Evolutionary conservation across 2,329 filamentous ascomycete genomes (phyloP).

Genomic region (Aureobasidium leucospermi): DNA sequence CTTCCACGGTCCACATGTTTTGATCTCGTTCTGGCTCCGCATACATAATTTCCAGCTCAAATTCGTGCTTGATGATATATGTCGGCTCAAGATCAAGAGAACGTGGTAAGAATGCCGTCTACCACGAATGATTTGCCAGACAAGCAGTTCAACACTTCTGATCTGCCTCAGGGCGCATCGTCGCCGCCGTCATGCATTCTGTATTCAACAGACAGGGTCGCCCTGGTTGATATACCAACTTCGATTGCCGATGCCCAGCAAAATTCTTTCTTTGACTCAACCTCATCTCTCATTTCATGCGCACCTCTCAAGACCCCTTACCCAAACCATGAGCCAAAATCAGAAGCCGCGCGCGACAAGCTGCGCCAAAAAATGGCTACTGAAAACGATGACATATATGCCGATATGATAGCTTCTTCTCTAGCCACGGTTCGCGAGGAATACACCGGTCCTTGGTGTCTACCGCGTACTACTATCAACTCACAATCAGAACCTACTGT

Average conservation of each 20-base stretch:
- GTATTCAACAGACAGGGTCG: slow-evolving; percentile 44
- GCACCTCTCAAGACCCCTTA: slow-evolving; percentile 41
- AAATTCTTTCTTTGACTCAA: slow-evolving; percentile 31
- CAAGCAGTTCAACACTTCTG: slow-evolving; percentile 9
- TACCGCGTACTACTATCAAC: slow-evolving; percentile 19
- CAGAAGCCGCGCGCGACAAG: slow-evolving; percentile 36
- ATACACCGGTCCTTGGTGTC: slow-evolving; percentile 29
- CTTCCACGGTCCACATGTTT: neutral
- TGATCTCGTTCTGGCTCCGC: neutral
- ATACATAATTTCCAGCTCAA: neutral
- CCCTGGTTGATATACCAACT: slow-evolving; percentile 60
- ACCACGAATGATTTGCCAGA: neutral
- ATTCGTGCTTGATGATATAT: neutral
- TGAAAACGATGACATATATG: slow-evolving; percentile 30
- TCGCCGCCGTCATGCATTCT: slow-evolving; percentile 35
- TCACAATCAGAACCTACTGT: neutral
- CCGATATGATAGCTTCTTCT: slow-evolving; percentile 31
- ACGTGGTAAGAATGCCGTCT: neutral
- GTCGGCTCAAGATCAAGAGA: neutral
- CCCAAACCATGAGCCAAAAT: slow-evolving; percentile 50
- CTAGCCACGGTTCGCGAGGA: slow-evolving; percentile 27
- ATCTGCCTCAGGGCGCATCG: neutral
- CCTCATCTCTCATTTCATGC: slow-evolving; percentile 40
- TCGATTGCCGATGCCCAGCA: slow-evolving; percentile 63
- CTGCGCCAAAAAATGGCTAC: slow-evolving; percentile 27